phyloP scores from a whole-genome alignment of 768 basidiomycete species.

The Hydnomerulius pinastri region DNA sequence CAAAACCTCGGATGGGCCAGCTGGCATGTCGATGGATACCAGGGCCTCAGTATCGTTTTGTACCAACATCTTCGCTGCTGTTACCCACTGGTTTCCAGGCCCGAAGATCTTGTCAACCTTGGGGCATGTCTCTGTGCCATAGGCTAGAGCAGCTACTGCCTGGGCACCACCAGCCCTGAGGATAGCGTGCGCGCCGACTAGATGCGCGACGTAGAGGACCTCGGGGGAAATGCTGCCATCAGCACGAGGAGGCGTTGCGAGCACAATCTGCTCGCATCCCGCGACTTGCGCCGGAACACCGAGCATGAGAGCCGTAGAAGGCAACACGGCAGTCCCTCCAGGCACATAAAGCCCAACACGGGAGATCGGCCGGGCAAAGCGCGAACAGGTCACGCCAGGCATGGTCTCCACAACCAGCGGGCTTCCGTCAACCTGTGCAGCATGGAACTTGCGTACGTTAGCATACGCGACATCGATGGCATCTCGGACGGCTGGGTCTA shows the following conservation, averaged over 20 bases:
- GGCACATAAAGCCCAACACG: constrained; percentile 97
- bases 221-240: constrained; percentile 96
- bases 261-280: constrained; percentile 86
- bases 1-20: constrained; percentile 95
- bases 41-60: constrained; percentile 97
- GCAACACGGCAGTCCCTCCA: constrained; percentile 94
- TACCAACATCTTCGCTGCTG: constrained; percentile 98
- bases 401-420: constrained; percentile 89
- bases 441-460: constrained; percentile 92
- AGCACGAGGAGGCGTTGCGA: constrained; percentile 93
- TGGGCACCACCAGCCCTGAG: constrained; percentile 97
- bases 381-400: constrained; percentile 95
- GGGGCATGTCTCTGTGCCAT: constrained; percentile 91
- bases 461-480: constrained; percentile 91
- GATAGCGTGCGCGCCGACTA: constrained; percentile 88
- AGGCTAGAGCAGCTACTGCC: constrained; percentile 94
- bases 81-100: constrained; percentile 99
- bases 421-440: constrained; percentile 74
- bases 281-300: constrained; percentile 98
- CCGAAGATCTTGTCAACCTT: constrained; percentile 99
- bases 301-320: constrained; percentile 97
- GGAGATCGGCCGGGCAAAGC: constrained; percentile 93
- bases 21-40: constrained; percentile 99
- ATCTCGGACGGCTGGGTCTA: constrained; percentile 63
- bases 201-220: constrained; percentile 93